Base-by-base conservation (phyloP, 352 stramenopile genomes). In the Albugo laibachii region DNA sequence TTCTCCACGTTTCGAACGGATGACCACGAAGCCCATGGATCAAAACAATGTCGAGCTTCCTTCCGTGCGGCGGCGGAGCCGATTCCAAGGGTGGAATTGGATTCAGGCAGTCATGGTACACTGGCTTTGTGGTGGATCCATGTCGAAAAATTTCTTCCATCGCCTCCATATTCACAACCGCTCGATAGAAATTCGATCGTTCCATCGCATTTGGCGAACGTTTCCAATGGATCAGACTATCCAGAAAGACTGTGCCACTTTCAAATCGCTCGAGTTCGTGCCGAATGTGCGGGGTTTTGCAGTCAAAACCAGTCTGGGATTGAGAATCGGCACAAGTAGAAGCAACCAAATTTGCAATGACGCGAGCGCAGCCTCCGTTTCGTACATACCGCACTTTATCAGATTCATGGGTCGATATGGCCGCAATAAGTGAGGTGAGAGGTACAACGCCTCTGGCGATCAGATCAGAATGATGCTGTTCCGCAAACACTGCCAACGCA, bases 1-100 rank as follows among this genome's bases (percentile, higher is more conserved):
- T 84, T 13, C 78, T 66, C 78, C 78, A 91, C 13, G 74, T 91
- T 11, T 71, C 65, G 19, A 87, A 91, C 15, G 74, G 70, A 53
- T 91, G 70, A 4, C 78, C 78, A 12, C 74, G 70, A 24, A 91
- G 56, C 2, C 78, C 78, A 54, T 91, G 78, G n/a, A 91, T 65
- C 47, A 91, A 87, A 1, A 91, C 70, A 10, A 91, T 56, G 35
- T 91, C 78, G 13, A 91, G 48, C 13, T 63, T 45, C 47, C 38
- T 36, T 39, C 19, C 15, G 43, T 41, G 12, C 39, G 14, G 45
- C 42, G 6, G 41, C 36, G 6, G 19, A 19, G 12, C 8, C 16
- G 38, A 43, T 43, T 43, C 38, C 51, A 48, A 52, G n/a, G 67
- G 56, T 1, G 85, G 65, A 13, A 91, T 83, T 19, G 78, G 74